These are phyloP conservation scores for Citrus hindsii DNA, from an alignment of 345 rosid genomes.

Conservation along the genomic window DNA sequence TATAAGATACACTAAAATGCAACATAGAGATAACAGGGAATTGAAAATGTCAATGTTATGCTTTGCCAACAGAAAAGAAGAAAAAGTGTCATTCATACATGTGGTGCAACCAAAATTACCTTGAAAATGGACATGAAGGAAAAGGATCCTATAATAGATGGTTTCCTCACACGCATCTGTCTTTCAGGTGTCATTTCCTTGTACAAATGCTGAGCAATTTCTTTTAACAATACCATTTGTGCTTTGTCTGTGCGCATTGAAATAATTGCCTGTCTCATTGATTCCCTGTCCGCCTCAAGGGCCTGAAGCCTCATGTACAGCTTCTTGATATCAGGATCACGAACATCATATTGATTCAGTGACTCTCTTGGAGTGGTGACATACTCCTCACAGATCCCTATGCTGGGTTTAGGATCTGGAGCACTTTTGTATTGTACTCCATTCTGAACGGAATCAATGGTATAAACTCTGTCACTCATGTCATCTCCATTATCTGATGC, in stretches of 20 bases:
- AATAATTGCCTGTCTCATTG: constrained; percentile 83
- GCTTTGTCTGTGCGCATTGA: constrained; percentile 95
- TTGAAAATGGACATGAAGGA: constrained; percentile 64
- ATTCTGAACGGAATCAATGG: constrained; percentile 75
- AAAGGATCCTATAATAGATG: constrained; percentile 37
- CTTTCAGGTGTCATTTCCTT: constrained; percentile 69
- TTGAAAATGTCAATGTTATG: background rate
- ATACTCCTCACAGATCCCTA: constrained; percentile 42
- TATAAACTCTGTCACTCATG: constrained; percentile 78
- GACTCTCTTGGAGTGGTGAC: constrained; percentile 44
- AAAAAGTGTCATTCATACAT: background rate
- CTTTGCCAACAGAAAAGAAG: background rate
- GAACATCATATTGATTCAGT: constrained; percentile 41
- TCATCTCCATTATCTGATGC: constrained; percentile 64
- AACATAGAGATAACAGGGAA: background rate
- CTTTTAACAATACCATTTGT: constrained; percentile 77
- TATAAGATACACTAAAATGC: background rate
- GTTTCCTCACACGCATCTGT: constrained; percentile 42
- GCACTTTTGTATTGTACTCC: constrained; percentile 33
- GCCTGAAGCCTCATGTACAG: constrained; percentile 90
- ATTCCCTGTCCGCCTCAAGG: constrained; percentile 96
- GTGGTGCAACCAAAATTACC: constrained; percentile 37
- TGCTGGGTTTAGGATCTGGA: constrained; percentile 41
- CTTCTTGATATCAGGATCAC: constrained; percentile 78
- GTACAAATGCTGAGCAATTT: constrained; percentile 91